A percentile compares a stretch with the other conserved stretches of the same genome.
phyloP scores from a whole-genome alignment of 2,329 filamentous ascomycete genomes.

The Erysiphe pulchra region DNA sequence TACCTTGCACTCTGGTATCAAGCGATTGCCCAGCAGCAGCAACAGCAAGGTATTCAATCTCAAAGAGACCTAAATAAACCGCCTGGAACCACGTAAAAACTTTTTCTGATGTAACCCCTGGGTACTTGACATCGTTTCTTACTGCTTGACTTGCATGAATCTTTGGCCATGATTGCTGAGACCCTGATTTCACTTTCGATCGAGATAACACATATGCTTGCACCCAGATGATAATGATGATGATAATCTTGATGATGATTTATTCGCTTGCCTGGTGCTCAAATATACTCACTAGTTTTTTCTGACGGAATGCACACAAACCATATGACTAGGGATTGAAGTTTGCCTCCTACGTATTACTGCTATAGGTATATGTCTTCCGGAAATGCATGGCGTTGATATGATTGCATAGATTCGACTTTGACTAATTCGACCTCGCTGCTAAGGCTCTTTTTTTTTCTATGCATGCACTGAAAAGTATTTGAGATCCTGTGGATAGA shows the following conservation, averaged over 20 bases:
- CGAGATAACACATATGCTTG: constrained; percentile 13
- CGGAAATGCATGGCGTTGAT: neutral
- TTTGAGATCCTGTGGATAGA: too few relatives aligned
- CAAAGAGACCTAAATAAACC: constrained; percentile 16
- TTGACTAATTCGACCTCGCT: neutral
- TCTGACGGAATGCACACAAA: too few relatives aligned
- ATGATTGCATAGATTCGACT: neutral
- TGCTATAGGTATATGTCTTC: neutral
- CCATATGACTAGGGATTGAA: too few relatives aligned
- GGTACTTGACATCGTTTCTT: constrained; percentile 9
- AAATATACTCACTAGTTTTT: too few relatives aligned
- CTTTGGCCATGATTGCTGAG: constrained; percentile 10
- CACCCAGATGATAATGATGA: constrained; percentile 8
- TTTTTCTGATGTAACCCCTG: constrained; percentile 6
- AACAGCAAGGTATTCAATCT: constrained; percentile 1
- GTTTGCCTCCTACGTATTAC: too few relatives aligned
- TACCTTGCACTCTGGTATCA: constrained; percentile 66
- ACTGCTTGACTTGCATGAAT: constrained; percentile 12
- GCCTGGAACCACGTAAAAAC: constrained; percentile 15
- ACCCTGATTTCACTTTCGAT: constrained; percentile 12
- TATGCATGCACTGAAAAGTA: too few relatives aligned
- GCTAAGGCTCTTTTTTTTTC: neutral
- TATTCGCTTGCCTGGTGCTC: too few relatives aligned
- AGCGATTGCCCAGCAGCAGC: constrained; percentile 30
- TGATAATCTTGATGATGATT: neutral